Evolutionary conservation across 495 filamentous ascomycete species (phyloP).

Genomic region (Cercophora scortea): DNA sequence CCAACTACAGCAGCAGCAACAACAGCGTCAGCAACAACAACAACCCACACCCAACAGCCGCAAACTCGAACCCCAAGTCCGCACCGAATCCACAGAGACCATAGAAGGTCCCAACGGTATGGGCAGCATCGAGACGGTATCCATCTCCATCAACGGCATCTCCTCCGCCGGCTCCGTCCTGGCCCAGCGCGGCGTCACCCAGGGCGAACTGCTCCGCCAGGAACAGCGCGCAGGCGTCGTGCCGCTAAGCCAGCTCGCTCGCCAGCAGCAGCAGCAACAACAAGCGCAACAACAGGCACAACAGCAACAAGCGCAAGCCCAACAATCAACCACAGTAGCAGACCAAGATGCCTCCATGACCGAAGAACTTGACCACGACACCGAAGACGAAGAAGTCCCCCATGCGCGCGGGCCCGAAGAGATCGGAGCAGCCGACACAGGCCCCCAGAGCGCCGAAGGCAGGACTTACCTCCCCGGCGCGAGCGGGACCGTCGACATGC

Average conservation of each 20-base stretch:
- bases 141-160: slow-evolving; percentile 58
- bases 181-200: slow-evolving; percentile 50
- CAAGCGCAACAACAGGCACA: slow-evolving; percentile 7
- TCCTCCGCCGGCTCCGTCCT: slow-evolving; percentile 30
- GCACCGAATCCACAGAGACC: slow-evolving; percentile 59
- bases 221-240: slow-evolving; percentile 69
- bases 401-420: slow-evolving; percentile 76
- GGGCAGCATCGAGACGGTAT: slow-evolving; percentile 64
- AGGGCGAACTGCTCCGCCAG: slow-evolving; percentile 70
- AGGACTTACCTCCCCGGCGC: slow-evolving; percentile 17
- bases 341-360: slow-evolving; percentile 27
- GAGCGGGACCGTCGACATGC: slow-evolving; percentile 26
- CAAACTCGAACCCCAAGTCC: slow-evolving; percentile 44
- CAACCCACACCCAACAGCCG: slow-evolving; percentile 9
- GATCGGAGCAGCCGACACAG: slow-evolving; percentile 81
- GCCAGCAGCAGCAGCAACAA: slow-evolving; percentile 16
- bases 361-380: slow-evolving; percentile 16
- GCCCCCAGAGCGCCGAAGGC: slow-evolving; percentile 51
- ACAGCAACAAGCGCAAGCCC: slow-evolving; percentile 6
- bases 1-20: slow-evolving; percentile 1
- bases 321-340: slow-evolving; percentile 4
- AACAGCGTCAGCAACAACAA: slow-evolving; percentile 6
- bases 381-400: slow-evolving; percentile 56
- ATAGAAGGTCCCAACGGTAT: slow-evolving; percentile 66
- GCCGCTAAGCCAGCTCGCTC: slow-evolving; percentile 40